phyloP scores from a whole-genome alignment of 257 asterid species.

The Nicotiana noctiflora region DNA sequence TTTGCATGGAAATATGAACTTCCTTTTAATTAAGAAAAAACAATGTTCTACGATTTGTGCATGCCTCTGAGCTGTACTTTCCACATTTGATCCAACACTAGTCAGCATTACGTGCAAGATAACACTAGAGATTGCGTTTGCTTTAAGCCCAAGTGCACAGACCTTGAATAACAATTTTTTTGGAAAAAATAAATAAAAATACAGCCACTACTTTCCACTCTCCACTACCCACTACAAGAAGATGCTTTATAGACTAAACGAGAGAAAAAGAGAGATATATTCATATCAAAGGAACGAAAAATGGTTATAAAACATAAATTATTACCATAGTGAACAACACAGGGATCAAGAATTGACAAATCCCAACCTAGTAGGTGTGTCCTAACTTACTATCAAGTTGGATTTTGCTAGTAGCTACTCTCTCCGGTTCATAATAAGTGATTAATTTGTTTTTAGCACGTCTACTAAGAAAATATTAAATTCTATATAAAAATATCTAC shows the following conservation, averaged over 20 bases:
- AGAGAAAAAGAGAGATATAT: neutral
- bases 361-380: neutral
- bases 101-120: neutral
- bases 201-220: neutral
- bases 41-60: neutral
- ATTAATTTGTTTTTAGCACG: too few species aligned
- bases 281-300: neutral
- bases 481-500: too few species aligned
- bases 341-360: neutral
- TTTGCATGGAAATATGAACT: neutral
- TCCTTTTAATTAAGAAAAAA: neutral
- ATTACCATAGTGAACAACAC: neutral
- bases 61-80: neutral
- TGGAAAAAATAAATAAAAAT: neutral
- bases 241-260: neutral
- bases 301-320: neutral
- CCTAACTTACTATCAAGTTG: neutral
- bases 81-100: neutral
- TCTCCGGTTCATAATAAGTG: too few species aligned
- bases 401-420: too few species aligned
- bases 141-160: neutral
- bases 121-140: neutral
- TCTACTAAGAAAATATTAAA: too few species aligned
- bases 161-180: neutral
- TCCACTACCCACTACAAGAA: neutral